A percentile compares a stretch with the other conserved stretches of the same genome.
phyloP scores from a whole-genome alignment of 2,329 filamentous ascomycete species.

The Calycina herbarum region DNA sequence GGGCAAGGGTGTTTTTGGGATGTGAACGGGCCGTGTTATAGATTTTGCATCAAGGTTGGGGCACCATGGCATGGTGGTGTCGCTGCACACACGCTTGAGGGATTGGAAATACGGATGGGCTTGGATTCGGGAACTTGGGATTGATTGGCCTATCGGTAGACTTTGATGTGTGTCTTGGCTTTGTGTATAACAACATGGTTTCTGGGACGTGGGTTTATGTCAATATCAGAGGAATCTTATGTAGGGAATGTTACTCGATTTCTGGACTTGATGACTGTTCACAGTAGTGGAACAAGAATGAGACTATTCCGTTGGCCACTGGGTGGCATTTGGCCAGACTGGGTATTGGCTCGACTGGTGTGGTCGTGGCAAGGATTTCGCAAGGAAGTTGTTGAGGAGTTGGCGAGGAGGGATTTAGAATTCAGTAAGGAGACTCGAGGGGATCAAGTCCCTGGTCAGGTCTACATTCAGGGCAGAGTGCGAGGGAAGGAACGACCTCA shows the following conservation, averaged over 20 bases:
- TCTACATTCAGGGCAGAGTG: too few relatives aligned
- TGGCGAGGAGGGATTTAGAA: too few relatives aligned
- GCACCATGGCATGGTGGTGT: not conserved
- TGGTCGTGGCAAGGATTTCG: too few relatives aligned
- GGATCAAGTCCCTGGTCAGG: too few relatives aligned
- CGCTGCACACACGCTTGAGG: not conserved
- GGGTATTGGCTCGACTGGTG: too few relatives aligned
- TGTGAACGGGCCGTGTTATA: not conserved
- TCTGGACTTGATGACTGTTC: not conserved
- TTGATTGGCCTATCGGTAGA: not conserved
- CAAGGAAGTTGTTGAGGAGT: too few relatives aligned
- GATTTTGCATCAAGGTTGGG: not conserved
- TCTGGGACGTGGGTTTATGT: not conserved
- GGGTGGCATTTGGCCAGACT: too few relatives aligned
- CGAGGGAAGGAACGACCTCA: too few relatives aligned
- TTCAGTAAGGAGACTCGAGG: too few relatives aligned
- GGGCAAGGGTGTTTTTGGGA: not conserved
- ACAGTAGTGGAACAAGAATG: not conserved
- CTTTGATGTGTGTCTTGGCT: not conserved
- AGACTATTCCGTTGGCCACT: not conserved
- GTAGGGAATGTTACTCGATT: not conserved
- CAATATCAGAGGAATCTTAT: not conserved
- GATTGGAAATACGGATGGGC: not conserved
- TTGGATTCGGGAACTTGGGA: not conserved
- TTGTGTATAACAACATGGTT: not conserved